phyloP scores from a whole-genome alignment of 306 rosid genomes.

The Medicago lupulina region DNA sequence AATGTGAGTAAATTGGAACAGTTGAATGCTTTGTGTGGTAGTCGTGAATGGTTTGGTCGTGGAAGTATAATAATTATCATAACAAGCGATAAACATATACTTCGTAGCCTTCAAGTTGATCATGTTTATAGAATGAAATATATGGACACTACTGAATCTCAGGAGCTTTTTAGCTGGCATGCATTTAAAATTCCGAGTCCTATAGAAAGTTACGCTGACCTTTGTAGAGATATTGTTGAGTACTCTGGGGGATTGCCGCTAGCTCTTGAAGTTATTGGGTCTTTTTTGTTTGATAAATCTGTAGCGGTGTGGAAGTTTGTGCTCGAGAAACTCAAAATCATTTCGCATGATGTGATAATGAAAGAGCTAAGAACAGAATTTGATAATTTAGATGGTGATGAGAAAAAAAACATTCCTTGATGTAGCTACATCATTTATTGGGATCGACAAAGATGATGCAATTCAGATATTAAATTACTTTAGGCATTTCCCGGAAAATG shows the following conservation, averaged over 20 bases:
- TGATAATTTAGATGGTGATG: not conserved
- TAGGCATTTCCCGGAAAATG: not conserved
- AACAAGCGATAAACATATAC: not conserved
- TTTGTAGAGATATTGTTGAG: not conserved
- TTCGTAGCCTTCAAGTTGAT: not conserved
- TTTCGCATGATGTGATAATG: not conserved
- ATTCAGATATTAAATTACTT: not conserved
- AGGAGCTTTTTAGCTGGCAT: not conserved
- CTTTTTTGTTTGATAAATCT: not conserved
- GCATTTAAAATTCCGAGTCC: constrained; percentile 17
- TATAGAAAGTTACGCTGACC: not conserved
- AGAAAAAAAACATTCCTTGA: not conserved
- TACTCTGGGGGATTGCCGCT: not conserved
- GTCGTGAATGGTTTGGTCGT: not conserved
- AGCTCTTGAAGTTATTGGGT: constrained; percentile 24
- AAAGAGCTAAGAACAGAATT: not conserved
- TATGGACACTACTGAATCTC: constrained; percentile 1
- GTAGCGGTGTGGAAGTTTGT: not conserved
- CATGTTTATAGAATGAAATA: not conserved
- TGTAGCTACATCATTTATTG: not conserved
- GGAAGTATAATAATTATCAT: constrained; percentile 32
- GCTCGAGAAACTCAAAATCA: not conserved
- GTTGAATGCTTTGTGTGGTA: not conserved
- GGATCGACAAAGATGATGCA: not conserved
- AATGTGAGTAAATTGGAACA: not conserved